These are phyloP conservation scores for Spathaspora sp. DNA, from an alignment of 805 yeast genomes.

Conservation along the genomic window DNA sequence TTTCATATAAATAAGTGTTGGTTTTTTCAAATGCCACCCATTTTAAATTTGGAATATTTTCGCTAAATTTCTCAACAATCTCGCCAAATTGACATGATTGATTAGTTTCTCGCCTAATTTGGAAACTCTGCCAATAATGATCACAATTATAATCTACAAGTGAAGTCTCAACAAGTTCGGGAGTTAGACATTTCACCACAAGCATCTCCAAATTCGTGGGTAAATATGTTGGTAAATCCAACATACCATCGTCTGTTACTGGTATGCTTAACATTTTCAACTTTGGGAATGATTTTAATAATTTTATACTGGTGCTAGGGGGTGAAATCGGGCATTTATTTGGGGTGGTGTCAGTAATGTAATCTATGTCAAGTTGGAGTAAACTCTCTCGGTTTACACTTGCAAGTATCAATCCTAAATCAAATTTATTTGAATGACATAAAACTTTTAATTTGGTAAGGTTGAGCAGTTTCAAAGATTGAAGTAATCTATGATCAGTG, in stretches of 20 bases:
- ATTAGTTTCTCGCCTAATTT: neutral
- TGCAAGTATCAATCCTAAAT: neutral
- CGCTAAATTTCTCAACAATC: conserved; percentile 2
- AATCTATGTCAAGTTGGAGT: neutral
- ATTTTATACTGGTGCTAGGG: neutral
- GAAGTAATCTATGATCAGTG: neutral
- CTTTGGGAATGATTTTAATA: neutral
- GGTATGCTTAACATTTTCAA: neutral
- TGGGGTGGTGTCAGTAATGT: neutral
- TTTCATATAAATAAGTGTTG: conserved; percentile 3
- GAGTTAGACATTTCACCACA: neutral
- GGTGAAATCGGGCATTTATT: neutral
- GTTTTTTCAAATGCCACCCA: conserved; percentile 5
- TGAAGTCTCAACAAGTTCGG: neutral
- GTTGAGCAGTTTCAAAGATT: neutral
- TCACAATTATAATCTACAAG: neutral
- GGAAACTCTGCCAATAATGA: neutral
- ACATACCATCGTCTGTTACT: neutral
- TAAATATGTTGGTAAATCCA: neutral
- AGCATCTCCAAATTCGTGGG: neutral
- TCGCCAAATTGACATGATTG: neutral
- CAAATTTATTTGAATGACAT: neutral
- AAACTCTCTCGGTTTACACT: neutral
- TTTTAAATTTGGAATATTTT: conserved; percentile 6
- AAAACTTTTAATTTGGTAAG: neutral